phyloP scores from a whole-genome alignment of 2,329 filamentous ascomycete species.

The Pleochaeta shiraiana region DNA sequence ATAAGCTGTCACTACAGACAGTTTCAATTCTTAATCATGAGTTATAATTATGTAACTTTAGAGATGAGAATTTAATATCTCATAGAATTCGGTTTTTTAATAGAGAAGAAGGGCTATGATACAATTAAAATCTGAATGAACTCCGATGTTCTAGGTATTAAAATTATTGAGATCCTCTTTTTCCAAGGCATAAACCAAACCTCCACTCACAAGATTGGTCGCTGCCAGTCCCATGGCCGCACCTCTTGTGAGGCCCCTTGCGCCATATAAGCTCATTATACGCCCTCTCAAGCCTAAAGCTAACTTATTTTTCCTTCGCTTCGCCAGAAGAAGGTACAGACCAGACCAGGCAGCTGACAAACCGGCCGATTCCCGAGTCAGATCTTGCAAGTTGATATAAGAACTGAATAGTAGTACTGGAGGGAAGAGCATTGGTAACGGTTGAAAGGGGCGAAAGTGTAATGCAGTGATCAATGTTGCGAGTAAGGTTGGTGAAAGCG shows the following conservation, averaged over 20 bases:
- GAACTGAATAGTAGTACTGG: constrained; percentile 42
- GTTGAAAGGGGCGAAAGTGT: constrained; percentile 42
- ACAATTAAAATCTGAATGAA: too few relatives aligned
- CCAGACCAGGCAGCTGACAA: constrained; percentile 42
- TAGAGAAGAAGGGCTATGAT: too few relatives aligned
- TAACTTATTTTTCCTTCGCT: constrained; percentile 24
- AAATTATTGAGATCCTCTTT: too few relatives aligned
- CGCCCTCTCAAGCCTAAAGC: constrained; percentile 15
- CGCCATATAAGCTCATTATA: constrained; percentile 26
- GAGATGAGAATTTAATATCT: too few relatives aligned
- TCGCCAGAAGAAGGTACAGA: constrained; percentile 39
- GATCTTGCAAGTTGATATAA: constrained; percentile 41
- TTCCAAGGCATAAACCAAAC: constrained; percentile 24
- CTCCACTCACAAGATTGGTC: constrained; percentile 27
- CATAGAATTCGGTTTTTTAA: too few relatives aligned
- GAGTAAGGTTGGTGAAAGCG: constrained; percentile 39
- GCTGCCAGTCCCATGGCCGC: constrained; percentile 28
- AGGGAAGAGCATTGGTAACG: constrained; percentile 43
- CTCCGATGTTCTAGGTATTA: too few relatives aligned
- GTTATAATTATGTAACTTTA: too few relatives aligned
- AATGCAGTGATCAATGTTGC: constrained; percentile 45
- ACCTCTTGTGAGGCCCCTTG: constrained; percentile 28
- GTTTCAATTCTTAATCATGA: too few relatives aligned
- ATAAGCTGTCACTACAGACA: too few relatives aligned
- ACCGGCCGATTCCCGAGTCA: constrained; percentile 39